Base-by-base conservation (phyloP, 73 alveolate genomes). In the Paramecium pentaurelia region DNA sequence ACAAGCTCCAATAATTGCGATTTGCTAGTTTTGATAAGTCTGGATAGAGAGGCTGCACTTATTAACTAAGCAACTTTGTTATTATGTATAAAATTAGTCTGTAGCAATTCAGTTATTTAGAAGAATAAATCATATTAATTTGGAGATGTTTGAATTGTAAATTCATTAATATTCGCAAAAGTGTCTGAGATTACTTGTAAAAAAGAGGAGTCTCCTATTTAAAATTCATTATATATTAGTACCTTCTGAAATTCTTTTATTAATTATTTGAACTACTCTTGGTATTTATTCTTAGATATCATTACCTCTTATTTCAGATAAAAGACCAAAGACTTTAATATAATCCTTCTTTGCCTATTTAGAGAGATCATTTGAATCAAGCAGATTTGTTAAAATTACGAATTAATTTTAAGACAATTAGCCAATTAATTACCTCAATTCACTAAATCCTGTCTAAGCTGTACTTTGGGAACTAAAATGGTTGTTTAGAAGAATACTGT, bases 81-180 rank as follows among this genome's bases (percentile, higher is more conserved):
- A 44, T 89, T 89, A 77, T 89, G 94, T 2, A 60, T 12, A 47
- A 89, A 89, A 71, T 89, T 89, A 25, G 80, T 47, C 45, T 89
- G 18, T 4, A 89, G 34, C 6, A 71, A 8, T 12, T 89, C 88
- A 0, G 64, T 58, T 18, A 85, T 71, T 37, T 70, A 45, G 28
- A 16, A 25, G 8, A 71, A 25, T 36, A 71, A 27, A 25, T 83
- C 94, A 40, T 45, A 38, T 71, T 89, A 27, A 30, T 77, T 60
- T 18, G 80, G 47, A 1, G 77, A 58, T 16, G 86, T 89, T 71
- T 83, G 25, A 7, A 89, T 38, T 0, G 94, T 47, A 47, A 42
- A 71, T 60, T 89, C 94, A 47, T 71, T 89, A 44, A 89, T 22
- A 20, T 47, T 71, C 0, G 89, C 94, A 89, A 71, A 89, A 6